phyloP scores from a whole-genome alignment of 345 rosid genomes.

The Turnera subulata region DNA sequence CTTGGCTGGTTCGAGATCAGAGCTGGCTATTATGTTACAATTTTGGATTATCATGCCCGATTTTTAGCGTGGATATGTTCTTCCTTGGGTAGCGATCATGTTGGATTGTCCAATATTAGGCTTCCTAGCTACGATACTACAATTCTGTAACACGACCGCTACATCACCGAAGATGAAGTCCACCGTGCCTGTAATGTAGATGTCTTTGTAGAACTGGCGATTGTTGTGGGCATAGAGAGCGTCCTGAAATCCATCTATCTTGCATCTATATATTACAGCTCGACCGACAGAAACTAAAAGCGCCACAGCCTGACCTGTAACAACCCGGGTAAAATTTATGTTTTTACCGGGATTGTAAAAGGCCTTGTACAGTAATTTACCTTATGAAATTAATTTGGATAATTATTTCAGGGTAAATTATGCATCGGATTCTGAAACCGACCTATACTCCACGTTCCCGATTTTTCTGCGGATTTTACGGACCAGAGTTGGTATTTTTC shows the following conservation, averaged over 20 bases:
- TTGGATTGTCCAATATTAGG: slow-evolving; percentile 18
- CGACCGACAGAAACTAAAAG: slow-evolving; percentile 8
- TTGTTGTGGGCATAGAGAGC: slow-evolving; percentile 10
- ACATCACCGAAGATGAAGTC: slow-evolving; percentile 18
- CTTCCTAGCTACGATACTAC: slow-evolving; percentile 9
- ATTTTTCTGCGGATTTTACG: too few species aligned
- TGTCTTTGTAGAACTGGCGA: slow-evolving; percentile 16
- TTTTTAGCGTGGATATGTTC: slow-evolving; percentile 19
- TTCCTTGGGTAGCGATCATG: slow-evolving; percentile 19
- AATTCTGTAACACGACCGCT: slow-evolving; percentile 14
- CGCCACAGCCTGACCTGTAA: slow-evolving; percentile 19
- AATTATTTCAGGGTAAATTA: too few species aligned
- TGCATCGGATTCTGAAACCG: too few species aligned
- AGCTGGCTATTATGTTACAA: slow-evolving; percentile 7
- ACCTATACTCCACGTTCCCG: too few species aligned
- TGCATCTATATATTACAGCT: slow-evolving; percentile 10
- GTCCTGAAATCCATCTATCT: slow-evolving; percentile 16
- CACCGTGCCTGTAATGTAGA: slow-evolving; percentile 4
- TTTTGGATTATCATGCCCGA: slow-evolving; percentile 14
- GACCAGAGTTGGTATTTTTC: too few species aligned
- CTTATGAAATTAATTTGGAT: too few species aligned
- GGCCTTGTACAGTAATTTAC: too few species aligned
- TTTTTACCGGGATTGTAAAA: too few species aligned
- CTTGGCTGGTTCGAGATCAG: slow-evolving; percentile 16
- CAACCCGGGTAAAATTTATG: too few species aligned